These are phyloP conservation scores for Baudoinia panamericana DNA, from an alignment of 495 filamentous ascomycete genomes.

Conservation along the genomic window DNA sequence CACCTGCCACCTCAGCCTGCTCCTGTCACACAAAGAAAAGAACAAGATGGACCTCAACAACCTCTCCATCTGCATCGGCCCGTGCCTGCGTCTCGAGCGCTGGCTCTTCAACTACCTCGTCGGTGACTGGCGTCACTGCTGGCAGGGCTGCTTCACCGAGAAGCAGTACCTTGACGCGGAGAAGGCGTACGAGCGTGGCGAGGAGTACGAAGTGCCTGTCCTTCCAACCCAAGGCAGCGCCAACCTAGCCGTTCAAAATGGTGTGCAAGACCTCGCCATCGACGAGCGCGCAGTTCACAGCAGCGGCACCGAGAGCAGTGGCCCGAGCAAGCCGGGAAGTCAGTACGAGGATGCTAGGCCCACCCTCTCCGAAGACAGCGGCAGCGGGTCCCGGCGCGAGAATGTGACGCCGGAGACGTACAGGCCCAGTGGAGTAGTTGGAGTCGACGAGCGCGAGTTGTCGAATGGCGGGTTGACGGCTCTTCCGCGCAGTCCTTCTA, in stretches of 20 bases:
- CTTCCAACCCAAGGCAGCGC: background rate
- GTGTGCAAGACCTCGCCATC: background rate
- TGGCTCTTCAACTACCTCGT: slow-evolving; percentile 88
- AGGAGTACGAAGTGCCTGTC: slow-evolving; percentile 4
- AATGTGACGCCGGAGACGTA: slow-evolving; percentile 9
- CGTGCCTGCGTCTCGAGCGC: slow-evolving; percentile 79
- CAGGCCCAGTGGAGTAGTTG: too few species aligned
- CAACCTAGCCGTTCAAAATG: background rate
- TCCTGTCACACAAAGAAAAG: slow-evolving; percentile 70
- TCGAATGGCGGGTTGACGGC: slow-evolving; percentile 4
- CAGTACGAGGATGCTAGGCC: slow-evolving; percentile 11
- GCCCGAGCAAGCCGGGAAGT: slow-evolving; percentile 7
- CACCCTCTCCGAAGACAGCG: background rate
- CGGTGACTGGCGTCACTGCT: slow-evolving; percentile 84
- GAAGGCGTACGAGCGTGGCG: slow-evolving; percentile 29
- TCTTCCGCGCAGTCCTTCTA: slow-evolving; percentile 1
- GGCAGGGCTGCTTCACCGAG: slow-evolving; percentile 91
- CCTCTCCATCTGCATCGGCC: slow-evolving; percentile 87
- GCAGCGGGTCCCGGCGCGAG: background rate
- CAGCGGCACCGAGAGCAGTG: slow-evolving; percentile 6
- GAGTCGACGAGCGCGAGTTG: background rate
- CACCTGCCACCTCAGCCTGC: slow-evolving; percentile 79
- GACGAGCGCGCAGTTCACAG: slow-evolving; percentile 13
- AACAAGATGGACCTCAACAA: slow-evolving; percentile 95
- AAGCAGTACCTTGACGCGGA: slow-evolving; percentile 63